Base-by-base conservation (phyloP, 2,329 filamentous ascomycete species). In the Bretziella fagacearum region DNA sequence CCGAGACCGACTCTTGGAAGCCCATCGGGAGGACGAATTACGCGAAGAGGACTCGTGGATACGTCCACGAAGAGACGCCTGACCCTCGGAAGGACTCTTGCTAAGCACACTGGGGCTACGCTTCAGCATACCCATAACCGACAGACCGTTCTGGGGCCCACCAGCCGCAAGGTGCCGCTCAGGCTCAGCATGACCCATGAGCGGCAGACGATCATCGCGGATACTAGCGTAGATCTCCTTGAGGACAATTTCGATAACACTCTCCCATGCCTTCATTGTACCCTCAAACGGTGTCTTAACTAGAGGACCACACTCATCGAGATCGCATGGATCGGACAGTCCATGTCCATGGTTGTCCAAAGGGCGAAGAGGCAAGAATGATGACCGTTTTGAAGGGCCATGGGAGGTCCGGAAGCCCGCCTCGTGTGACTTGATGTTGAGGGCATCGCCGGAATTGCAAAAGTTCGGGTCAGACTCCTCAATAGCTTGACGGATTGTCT, bases 211-310 rank as follows among this genome's bases (percentile, higher is more conserved):
- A 53, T 93, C 79, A 54, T 84, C 81, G 42, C 84, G 80, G 56
- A 98, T 95, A 0, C 87, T 94, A 23, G 69, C 75, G 61, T 93
- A 98, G 51, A 93, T 94, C 18, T 85, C 79, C 61, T 93, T 94
- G 22, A 98, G 69, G 5, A 96, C 83, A n/a, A 74, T 67, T 62
- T 98, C 91, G 33, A 98, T 70, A 59, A 94, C 86, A 29, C 75
- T 70, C 59, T 95, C 85, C 91, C 91, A 98, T 2, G 75, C 79
- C 53, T 78, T 79, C 56, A 81, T 69, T 0, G 78, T 68, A 5
- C 86, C 89, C 45, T 77, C 74, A 57, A 86, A 93, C 0, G 81
- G 77, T 6, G 72, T 64, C 57, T 79, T 86, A 22, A 96, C 82
- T 17, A 96, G 68, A 3, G 83, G 80, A 1, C 84, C 85, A 52